These are phyloP conservation scores for Bruguiera parviflora DNA, from an alignment of 345 rosid genomes.

Conservation along the genomic window DNA sequence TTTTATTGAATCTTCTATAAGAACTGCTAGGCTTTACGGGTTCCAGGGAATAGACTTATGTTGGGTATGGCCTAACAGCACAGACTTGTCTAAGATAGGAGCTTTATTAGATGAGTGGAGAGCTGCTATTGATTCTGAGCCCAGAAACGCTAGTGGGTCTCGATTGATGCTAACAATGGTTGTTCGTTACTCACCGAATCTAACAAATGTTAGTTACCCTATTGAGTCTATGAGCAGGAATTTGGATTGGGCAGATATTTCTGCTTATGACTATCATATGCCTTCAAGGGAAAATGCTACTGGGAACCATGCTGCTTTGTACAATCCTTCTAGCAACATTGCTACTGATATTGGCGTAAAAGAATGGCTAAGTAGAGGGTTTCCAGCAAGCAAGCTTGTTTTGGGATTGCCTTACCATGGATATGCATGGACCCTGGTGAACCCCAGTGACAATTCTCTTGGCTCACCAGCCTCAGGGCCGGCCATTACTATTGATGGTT, in stretches of 20 bases:
- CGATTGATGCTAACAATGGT: constrained; percentile 19
- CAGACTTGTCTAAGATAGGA: constrained; percentile 22
- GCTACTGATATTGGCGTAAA: constrained; percentile 28
- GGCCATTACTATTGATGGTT: constrained; percentile 16
- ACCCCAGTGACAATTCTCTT: constrained; percentile 12
- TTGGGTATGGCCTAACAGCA: constrained; percentile 31
- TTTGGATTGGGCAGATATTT: constrained; percentile 29
- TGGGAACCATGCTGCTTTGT: constrained; percentile 32
- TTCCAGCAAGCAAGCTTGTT: constrained; percentile 24
- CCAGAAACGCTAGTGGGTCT: neutral
- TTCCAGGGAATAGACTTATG: constrained; percentile 31
- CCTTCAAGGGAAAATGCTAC: constrained; percentile 29
- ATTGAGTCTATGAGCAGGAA: constrained; percentile 23
- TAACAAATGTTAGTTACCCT: constrained; percentile 15
- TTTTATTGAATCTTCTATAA: constrained; percentile 26
- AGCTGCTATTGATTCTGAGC: constrained; percentile 19
- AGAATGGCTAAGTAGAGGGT: constrained; percentile 28
- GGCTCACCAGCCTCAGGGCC: constrained; percentile 18
- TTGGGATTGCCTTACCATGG: constrained; percentile 37
- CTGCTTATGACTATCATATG: constrained; percentile 27
- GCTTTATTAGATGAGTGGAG: constrained; percentile 27
- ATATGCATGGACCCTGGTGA: constrained; percentile 27
- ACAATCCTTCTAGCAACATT: constrained; percentile 15
- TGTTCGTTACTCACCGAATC: constrained; percentile 7
- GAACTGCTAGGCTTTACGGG: constrained; percentile 22